These are phyloP conservation scores for Calonectria pauciramosa DNA, from an alignment of 2,329 filamentous ascomycete genomes.

Conservation along the genomic window DNA sequence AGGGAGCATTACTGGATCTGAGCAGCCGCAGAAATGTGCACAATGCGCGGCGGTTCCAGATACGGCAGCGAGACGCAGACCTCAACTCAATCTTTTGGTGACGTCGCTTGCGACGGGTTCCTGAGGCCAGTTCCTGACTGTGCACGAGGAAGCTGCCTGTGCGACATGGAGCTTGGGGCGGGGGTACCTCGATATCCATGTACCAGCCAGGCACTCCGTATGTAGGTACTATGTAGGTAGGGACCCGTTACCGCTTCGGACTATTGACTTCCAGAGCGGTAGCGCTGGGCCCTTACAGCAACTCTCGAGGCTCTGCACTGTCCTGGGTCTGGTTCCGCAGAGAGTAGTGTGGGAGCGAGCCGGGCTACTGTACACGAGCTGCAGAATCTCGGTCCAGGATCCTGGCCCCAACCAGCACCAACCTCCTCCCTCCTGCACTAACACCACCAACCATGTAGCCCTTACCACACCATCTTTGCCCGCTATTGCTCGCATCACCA, in stretches of 20 bases:
- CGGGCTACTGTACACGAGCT: not conserved
- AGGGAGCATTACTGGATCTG: not conserved
- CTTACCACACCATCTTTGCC: conserved; percentile 19
- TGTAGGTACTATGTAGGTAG: not conserved
- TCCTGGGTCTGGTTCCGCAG: not conserved
- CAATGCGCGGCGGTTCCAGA: not conserved
- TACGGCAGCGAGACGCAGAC: conserved; percentile 7
- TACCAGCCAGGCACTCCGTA: not conserved
- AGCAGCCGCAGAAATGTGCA: not conserved
- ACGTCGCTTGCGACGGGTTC: conserved; percentile 17
- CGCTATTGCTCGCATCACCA: not conserved
- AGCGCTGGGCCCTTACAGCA: conserved; percentile 9
- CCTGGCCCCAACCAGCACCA: conserved; percentile 13
- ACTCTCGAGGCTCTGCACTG: not conserved
- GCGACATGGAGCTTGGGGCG: conserved; percentile 2
- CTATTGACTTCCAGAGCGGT: not conserved
- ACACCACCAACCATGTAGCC: conserved; percentile 11
- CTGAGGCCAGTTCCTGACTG: conserved; percentile 19
- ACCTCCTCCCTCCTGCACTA: conserved; percentile 1
- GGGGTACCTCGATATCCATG: conserved; percentile 1
- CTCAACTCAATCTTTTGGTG: conserved; percentile 5
- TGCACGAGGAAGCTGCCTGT: conserved; percentile 13
- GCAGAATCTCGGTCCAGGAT: conserved; percentile 5
- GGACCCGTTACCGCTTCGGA: not conserved
- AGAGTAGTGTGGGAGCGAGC: not conserved